Percentiles rank a stretch among this genome's conserved stretches.
Evolutionary conservation across 2,329 filamentous ascomycete species (phyloP).

Genomic region (Sporothrix pseudoabietina): DNA sequence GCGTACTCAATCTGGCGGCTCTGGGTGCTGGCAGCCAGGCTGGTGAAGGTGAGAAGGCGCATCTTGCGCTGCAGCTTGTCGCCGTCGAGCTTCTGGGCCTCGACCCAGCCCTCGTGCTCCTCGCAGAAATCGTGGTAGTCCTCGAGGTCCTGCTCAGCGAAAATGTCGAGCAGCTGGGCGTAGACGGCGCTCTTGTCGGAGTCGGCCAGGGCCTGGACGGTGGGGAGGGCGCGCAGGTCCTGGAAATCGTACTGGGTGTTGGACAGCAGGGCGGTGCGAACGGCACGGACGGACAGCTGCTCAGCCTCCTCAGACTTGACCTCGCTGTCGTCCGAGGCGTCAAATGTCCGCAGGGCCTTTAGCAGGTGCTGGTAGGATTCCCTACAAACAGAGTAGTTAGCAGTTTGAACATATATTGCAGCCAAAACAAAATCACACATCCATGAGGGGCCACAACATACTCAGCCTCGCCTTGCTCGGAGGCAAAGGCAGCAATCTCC

Average conservation of each 20-base stretch:
- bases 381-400: slow-evolving; percentile 40
- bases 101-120: slow-evolving; percentile 83
- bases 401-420: neutral
- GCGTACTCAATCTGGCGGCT: slow-evolving; percentile 87
- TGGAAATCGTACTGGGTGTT: slow-evolving; percentile 69
- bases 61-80: slow-evolving; percentile 88
- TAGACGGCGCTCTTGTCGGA: slow-evolving; percentile 70
- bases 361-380: slow-evolving; percentile 68
- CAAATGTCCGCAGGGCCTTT: slow-evolving; percentile 63
- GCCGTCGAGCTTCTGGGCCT: slow-evolving; percentile 71
- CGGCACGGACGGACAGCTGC: slow-evolving; percentile 59
- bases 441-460: slow-evolving; percentile 49
- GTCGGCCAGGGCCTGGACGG: slow-evolving; percentile 82
- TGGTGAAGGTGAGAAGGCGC: slow-evolving; percentile 89
- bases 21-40: slow-evolving; percentile 79
- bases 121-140: slow-evolving; percentile 95
- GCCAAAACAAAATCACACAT: neutral
- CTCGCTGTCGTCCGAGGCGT: slow-evolving; percentile 57
- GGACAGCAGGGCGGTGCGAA: slow-evolving; percentile 57
- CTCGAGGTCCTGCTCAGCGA: slow-evolving; percentile 90
- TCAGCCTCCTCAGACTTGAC: slow-evolving; percentile 62
- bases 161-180: slow-evolving; percentile 92
- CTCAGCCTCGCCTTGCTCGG: slow-evolving; percentile 75
- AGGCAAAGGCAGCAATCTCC: slow-evolving; percentile 77
- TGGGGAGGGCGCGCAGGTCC: slow-evolving; percentile 78